A percentile compares a stretch with the other conserved stretches of the same genome.
These are phyloP conservation scores for Tulasnella sp. DNA, from an alignment of 768 basidiomycete genomes.

Conservation along the genomic window DNA sequence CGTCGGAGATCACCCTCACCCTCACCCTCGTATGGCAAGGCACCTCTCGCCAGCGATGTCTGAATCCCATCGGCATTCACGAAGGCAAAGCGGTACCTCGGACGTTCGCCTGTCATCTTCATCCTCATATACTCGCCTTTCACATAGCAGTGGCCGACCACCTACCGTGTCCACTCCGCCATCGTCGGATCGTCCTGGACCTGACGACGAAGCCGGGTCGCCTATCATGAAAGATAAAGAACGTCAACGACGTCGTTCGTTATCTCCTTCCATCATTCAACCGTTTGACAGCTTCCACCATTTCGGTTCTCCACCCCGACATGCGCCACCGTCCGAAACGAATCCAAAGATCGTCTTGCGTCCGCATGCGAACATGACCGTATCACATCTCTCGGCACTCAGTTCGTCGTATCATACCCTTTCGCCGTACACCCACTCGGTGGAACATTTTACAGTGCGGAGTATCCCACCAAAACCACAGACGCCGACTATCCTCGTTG, in stretches of 20 bases:
- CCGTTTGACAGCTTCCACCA: slow-evolving; percentile 11
- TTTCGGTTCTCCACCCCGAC: slow-evolving; percentile 12
- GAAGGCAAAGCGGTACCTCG: slow-evolving; percentile 5
- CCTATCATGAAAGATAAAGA: slow-evolving; percentile 1
- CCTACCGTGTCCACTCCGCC: slow-evolving; percentile 21
- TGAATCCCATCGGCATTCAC: background rate
- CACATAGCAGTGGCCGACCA: slow-evolving; percentile 12
- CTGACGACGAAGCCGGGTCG: slow-evolving; percentile 19
- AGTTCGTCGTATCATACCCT: slow-evolving; percentile 87
- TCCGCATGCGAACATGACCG: slow-evolving; percentile 60
- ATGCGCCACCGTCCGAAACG: slow-evolving; percentile 3
- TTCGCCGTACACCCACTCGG: slow-evolving; percentile 83
- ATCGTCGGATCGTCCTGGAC: slow-evolving; percentile 17
- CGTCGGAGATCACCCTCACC: background rate
- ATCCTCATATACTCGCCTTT: slow-evolving; percentile 16
- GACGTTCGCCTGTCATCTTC: slow-evolving; percentile 1
- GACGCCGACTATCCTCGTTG: slow-evolving; percentile 24
- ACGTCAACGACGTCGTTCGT: background rate
- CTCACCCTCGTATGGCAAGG: background rate
- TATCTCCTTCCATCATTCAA: slow-evolving; percentile 15
- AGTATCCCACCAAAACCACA: slow-evolving; percentile 33
- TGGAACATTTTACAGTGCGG: slow-evolving; percentile 80
- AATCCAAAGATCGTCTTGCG: slow-evolving; percentile 33
- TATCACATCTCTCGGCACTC: slow-evolving; percentile 81
- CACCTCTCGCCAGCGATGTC: background rate